These are phyloP conservation scores for Polyporus arcularius DNA, from an alignment of 768 basidiomycete genomes.

Conservation along the genomic window DNA sequence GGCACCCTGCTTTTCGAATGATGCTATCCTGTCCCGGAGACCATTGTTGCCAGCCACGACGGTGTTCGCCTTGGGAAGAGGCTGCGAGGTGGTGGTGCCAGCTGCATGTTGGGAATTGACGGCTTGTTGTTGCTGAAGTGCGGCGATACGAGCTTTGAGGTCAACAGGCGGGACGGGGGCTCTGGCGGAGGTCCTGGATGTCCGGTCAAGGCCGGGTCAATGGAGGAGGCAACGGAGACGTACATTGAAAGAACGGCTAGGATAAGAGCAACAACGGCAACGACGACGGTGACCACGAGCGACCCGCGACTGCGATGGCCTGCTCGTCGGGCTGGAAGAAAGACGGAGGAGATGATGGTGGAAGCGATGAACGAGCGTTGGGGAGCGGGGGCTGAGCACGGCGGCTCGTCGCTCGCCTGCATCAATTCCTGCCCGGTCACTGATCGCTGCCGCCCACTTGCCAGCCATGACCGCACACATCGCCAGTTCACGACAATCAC, in stretches of 20 bases:
- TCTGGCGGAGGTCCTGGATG: conserved; percentile 28
- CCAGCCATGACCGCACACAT: not conserved
- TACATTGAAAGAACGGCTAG: conserved; percentile 26
- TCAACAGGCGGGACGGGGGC: conserved; percentile 40
- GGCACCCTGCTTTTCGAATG: conserved; percentile 78
- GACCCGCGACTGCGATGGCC: conserved; percentile 34
- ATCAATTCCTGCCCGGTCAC: conserved; percentile 5
- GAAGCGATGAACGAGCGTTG: conserved; percentile 18
- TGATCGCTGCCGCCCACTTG: conserved; percentile 14
- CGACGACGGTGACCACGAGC: conserved; percentile 31
- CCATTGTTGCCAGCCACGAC: conserved; percentile 6
- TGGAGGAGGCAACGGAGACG: conserved; percentile 12
- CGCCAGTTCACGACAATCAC: conserved; percentile 14
- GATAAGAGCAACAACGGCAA: conserved; percentile 14
- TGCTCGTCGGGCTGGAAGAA: conserved; percentile 24
- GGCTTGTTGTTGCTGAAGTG: conserved; percentile 62
- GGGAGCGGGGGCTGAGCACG: conserved; percentile 4
- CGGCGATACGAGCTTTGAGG: conserved; percentile 83
- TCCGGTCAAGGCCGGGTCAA: not conserved
- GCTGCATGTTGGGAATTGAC: conserved; percentile 19
- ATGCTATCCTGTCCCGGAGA: conserved; percentile 72
- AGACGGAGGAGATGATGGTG: conserved; percentile 21
- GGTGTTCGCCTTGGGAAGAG: conserved; percentile 14
- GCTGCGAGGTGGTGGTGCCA: conserved; percentile 23
- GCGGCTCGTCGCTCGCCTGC: not conserved